Conservation (phyloP, 257 asterid species). For the Solanum appendiculatum region DNA sequence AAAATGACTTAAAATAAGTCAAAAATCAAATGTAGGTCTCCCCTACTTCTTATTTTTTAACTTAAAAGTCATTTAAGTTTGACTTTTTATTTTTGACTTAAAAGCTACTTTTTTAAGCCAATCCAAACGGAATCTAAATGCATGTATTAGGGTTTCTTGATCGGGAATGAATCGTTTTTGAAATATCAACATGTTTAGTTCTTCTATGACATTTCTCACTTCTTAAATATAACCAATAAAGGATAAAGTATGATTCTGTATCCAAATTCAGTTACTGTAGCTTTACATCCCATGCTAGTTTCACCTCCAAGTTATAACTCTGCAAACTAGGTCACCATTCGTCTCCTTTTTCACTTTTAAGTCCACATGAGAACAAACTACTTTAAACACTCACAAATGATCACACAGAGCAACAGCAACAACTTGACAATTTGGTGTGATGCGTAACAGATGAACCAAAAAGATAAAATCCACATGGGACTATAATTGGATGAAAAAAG, state of each 20-base stretch:
- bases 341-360: neutral
- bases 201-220: neutral
- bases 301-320: neutral
- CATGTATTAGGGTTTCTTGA: neutral
- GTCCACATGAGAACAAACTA: neutral
- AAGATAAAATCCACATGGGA: neutral
- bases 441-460: neutral
- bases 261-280: neutral
- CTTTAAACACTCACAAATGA: neutral
- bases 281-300: neutral
- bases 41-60: no score
- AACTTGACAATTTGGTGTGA: neutral
- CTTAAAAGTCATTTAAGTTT: no score
- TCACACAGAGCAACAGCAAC: neutral
- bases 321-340: neutral
- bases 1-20: no score
- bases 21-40: no score
- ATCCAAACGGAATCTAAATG: no score
- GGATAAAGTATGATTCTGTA: neutral
- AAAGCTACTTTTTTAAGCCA: no score
- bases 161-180: neutral
- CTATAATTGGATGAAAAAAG: neutral
- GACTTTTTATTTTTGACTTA: no score
- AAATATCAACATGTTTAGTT: neutral
- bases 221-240: neutral